A percentile compares a stretch with the other conserved stretches of the same genome.
phyloP scores from a whole-genome alignment of 805 yeast genomes.

The Yamadazyma sp. region DNA sequence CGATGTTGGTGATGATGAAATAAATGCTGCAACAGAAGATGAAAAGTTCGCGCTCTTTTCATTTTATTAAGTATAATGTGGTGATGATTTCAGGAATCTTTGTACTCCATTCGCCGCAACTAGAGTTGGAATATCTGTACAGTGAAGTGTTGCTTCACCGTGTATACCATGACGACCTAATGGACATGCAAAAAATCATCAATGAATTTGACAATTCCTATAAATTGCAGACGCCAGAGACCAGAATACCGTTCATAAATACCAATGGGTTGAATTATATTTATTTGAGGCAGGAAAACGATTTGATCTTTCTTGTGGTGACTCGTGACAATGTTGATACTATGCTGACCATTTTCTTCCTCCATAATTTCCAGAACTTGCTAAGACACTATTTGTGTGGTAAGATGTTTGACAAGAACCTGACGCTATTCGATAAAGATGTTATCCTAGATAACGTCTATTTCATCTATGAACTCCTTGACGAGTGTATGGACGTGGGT shows the following conservation, averaged over 20 bases:
- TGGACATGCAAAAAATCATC: slow-evolving; percentile 21
- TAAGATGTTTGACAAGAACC: neutral
- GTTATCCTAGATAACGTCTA: slow-evolving; percentile 69
- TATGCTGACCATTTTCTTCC: slow-evolving; percentile 55
- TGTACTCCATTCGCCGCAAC: slow-evolving; percentile 33
- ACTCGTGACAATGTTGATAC: slow-evolving; percentile 49
- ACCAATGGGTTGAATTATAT: slow-evolving; percentile 53
- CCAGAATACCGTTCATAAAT: slow-evolving; percentile 42
- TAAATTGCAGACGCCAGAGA: slow-evolving; percentile 17
- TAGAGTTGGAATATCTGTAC: slow-evolving; percentile 20
- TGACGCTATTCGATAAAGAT: slow-evolving; percentile 48
- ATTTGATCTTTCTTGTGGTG: slow-evolving; percentile 41
- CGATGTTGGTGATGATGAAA: no score
- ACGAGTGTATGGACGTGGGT: slow-evolving; percentile 88
- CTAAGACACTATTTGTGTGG: slow-evolving; percentile 25
- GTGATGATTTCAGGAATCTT: slow-evolving; percentile 38
- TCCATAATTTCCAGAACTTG: slow-evolving; percentile 37
- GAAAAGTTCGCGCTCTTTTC: neutral
- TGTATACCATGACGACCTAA: slow-evolving; percentile 30
- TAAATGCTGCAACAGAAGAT: no score
- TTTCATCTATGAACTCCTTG: slow-evolving; percentile 76
- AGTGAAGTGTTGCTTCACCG: slow-evolving; percentile 36
- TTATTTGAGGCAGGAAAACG: slow-evolving; percentile 47
- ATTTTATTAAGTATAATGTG: neutral
- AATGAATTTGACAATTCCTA: slow-evolving; percentile 23